A percentile compares a stretch with the other conserved stretches of the same genome.
These are phyloP conservation scores for Medicago lupulina DNA, from an alignment of 306 rosid genomes.

Conservation along the genomic window DNA sequence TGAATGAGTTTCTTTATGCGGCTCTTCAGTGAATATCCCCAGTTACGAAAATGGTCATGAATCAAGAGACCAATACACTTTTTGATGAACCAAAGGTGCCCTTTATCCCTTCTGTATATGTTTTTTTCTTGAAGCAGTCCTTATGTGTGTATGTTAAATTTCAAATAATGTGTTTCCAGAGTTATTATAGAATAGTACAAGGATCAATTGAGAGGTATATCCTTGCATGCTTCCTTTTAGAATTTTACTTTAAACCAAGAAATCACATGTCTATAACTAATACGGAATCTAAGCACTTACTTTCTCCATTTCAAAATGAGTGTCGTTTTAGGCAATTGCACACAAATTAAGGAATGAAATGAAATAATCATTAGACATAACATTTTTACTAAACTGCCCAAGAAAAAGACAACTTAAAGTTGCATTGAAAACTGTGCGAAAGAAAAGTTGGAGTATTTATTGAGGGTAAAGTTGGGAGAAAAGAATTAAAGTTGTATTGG, in stretches of 20 bases:
- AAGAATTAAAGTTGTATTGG: no score
- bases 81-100: conserved; percentile 43
- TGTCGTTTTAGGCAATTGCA: no score
- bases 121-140: neutral
- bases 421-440: no score
- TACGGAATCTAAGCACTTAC: conserved; percentile 3
- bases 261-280: conserved; percentile 17
- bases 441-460: no score
- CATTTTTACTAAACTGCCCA: no score
- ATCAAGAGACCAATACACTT: conserved; percentile 32
- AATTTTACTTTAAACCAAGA: conserved; percentile 21
- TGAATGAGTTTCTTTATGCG: conserved; percentile 17
- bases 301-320: no score
- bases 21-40: conserved; percentile 31
- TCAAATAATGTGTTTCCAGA: conserved; percentile 17
- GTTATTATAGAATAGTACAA: conserved; percentile 5
- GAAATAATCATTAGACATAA: no score
- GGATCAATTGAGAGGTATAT: conserved; percentile 23
- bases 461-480: no score
- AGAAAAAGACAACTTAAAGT: no score
- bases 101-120: conserved; percentile 13
- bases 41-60: conserved; percentile 27
- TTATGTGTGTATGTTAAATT: conserved; percentile 28
- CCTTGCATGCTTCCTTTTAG: conserved; percentile 2
- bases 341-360: no score